Evolutionary conservation across 129 eudicot species (phyloP), one percentile per base, ranked within the genome.

Genomic region (Lactuca sativa): DNA sequence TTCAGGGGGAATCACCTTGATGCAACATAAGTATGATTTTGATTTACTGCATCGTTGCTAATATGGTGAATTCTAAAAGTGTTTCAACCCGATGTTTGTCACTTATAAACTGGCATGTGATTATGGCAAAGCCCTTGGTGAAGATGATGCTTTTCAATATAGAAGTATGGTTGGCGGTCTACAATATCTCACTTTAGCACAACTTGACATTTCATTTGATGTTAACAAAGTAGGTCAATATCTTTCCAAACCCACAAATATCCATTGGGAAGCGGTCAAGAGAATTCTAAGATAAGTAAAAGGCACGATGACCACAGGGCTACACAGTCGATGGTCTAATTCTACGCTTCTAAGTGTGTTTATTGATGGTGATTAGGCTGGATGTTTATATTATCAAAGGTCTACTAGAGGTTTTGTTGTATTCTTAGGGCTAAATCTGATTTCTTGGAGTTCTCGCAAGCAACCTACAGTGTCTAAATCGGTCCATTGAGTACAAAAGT

Each of bases 81-180:
- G 34, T 56, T 3, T 56, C 62, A 56, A 56, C 62, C 62, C 37
- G 3, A 56, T 56, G 34, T 11, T 1, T 2, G 62, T 56, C 25
- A 56, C 62, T 7, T 33, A 56, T 9, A 56, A 56, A 9, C 37
- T 56, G 5, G 9, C n/a, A n/a, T n/a, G n/a, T n/a, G n/a, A n/a
- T 17, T 56, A 13, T 18, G 62, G 62, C 7, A 56, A 18, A 7
- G 1, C n/a, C 4, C 34, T 56, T 56, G 25, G 6, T 25, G 62
- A 56, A 2, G 37, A 18, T 25, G 30, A 25, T 25, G 30, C 30
- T 25, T 25, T 25, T 25, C 0, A 25, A 25, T 25, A 25, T 25
- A 49, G 55, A 13, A 61, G 49, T 9, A 61, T 64, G 55, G 69
- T 63, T 9, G 54, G 69, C 0, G 69, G 69, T 2, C 55, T 63